Evolutionary conservation across 2,329 filamentous ascomycete genomes (phyloP).

Genomic region (Ceratocystis eucalypticola): DNA sequence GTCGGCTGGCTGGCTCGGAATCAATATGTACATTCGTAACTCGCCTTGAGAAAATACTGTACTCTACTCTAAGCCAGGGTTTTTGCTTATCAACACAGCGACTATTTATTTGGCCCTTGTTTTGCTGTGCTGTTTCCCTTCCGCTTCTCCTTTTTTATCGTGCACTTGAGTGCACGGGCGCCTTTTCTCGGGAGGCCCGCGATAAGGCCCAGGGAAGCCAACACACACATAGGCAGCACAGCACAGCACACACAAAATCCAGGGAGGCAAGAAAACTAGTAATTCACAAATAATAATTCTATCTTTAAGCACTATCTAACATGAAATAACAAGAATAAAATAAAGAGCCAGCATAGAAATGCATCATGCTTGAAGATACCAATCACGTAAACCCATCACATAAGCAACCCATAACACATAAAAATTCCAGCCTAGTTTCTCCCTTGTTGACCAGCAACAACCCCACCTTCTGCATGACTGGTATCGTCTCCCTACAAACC

Average conservation of each 20-base stretch:
- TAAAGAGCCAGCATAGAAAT: background rate
- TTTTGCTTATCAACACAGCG: background rate
- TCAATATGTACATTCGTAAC: too few species aligned
- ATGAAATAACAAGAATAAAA: background rate
- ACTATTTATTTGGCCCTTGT: background rate
- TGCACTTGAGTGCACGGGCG: background rate
- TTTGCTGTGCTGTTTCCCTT: background rate
- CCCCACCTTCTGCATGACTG: background rate
- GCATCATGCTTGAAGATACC: background rate
- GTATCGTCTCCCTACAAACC: background rate
- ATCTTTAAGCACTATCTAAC: background rate
- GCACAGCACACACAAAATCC: background rate
- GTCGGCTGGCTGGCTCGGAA: background rate
- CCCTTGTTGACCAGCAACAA: background rate
- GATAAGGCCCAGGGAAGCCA: background rate
- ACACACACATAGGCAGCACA: background rate
- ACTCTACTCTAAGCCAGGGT: background rate
- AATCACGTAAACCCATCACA: background rate
- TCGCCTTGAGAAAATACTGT: background rate
- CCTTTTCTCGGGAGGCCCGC: background rate
- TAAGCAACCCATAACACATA: background rate
- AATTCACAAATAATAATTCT: background rate
- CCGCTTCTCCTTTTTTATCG: background rate
- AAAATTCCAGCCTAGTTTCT: background rate
- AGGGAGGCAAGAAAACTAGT: background rate